phyloP scores from a whole-genome alignment of 169 alveolate species.

The Neospora caninum region DNA sequence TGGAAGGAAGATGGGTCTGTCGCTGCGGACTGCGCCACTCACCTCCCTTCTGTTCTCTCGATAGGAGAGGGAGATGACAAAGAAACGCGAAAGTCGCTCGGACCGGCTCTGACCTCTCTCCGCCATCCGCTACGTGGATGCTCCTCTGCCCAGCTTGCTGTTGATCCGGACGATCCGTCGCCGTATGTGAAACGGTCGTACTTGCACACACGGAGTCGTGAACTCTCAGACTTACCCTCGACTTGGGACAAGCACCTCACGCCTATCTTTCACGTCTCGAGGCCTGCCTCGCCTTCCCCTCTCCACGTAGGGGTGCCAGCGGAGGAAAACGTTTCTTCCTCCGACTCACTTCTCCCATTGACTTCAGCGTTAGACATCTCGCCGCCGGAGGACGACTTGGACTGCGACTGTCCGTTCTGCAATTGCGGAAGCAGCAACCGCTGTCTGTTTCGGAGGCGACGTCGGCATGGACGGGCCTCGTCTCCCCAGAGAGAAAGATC shows the following conservation, averaged over 20 bases:
- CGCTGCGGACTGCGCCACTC: no score
- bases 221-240: neutral
- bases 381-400: neutral
- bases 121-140: neutral
- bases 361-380: neutral
- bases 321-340: neutral
- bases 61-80: no score
- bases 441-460: neutral
- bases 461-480: neutral
- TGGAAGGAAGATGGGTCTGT: no score
- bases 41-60: no score
- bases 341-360: neutral
- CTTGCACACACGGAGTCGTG: neutral
- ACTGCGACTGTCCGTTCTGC: neutral
- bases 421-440: neutral
- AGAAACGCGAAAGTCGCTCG: no score
- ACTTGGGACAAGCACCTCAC: neutral
- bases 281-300: neutral
- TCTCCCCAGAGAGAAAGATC: neutral
- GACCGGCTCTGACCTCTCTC: neutral
- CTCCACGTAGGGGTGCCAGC: neutral
- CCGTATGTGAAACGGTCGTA: neutral
- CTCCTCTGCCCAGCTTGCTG: neutral
- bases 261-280: neutral
- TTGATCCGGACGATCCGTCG: slow-evolving; percentile 24